Base-by-base conservation (phyloP, 805 yeast genomes). In the Hyphopichia homilentoma region DNA sequence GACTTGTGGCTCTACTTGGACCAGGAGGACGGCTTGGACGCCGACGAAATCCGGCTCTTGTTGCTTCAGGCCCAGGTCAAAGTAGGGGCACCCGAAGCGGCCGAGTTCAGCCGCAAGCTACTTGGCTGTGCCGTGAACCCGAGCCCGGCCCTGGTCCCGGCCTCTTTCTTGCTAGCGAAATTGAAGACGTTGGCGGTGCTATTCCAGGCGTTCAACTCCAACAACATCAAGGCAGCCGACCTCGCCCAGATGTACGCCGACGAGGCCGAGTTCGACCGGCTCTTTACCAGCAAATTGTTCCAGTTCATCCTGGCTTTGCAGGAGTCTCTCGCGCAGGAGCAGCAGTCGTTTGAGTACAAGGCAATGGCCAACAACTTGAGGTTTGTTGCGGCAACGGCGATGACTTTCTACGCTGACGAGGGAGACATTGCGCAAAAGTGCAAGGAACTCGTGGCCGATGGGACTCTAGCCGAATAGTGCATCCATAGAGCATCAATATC, bases 341-440 rank as follows among this genome's bases (percentile, higher is more conserved):
- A 17, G 9, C 22, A 20, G 11, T 8, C 7, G 7, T 20, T 20
- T 11, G 9, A 27, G 14, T 27, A 6, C 18, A 9, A 9, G 7
- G 29, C 17, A 7, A 32, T 63, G 24, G 29, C 38, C 9, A 64
- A 64, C 38, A 64, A 64, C 40, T 33, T 57, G 14, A 50, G 48
- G 35, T 65, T 54, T 37, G 51, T 63, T 20, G 52, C 59, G 20
- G 65, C 50, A 7, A 32, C 51, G 6, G 39, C 50, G 2, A 14
- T 34, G 6, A 25, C 30, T 7, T 32, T 35, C 8, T 22, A 38
- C 16, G 22, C 32, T 16, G 5, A 30, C 21, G 14, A 14, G 16
- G 12, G 32, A 29, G 8, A 9, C n/a, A n/a, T n/a, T n/a, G n/a
- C n/a, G n/a, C n/a, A n/a, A n/a, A n/a, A n/a, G n/a, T n/a, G n/a